Percentiles rank a stretch among this genome's conserved stretches.
Evolutionary conservation across 2,329 filamentous ascomycete genomes (phyloP).

Genomic region (Pestalotiopsis sp.): DNA sequence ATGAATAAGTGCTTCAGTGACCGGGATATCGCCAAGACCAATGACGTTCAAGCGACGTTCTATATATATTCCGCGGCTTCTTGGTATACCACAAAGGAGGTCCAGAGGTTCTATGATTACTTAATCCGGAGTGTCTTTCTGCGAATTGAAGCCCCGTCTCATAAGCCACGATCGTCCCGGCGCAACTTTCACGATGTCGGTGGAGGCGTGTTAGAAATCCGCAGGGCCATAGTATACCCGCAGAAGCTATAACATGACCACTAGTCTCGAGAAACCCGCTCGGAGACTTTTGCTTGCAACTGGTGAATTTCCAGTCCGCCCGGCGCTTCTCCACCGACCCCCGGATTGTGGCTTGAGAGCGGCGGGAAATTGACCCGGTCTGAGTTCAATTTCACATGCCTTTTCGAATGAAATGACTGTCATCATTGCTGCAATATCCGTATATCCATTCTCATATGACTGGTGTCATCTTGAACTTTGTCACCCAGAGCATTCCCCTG

Average conservation of each 20-base stretch:
- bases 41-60: neutral
- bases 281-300: neutral
- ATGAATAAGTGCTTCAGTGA: neutral
- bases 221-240: neutral
- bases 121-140: neutral
- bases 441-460: neutral
- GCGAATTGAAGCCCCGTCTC: neutral
- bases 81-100: neutral
- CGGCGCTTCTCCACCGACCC: neutral
- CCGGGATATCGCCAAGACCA: neutral
- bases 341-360: neutral
- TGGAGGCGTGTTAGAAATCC: neutral
- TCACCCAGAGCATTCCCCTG: neutral
- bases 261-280: neutral
- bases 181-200: neutral
- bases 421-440: neutral
- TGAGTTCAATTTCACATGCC: neutral
- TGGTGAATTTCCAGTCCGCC: neutral
- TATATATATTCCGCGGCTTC: neutral
- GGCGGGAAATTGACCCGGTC: neutral
- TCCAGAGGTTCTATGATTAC: neutral
- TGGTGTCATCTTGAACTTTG: neutral
- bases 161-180: neutral
- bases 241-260: neutral
- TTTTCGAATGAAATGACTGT: neutral